A percentile compares a stretch with the other conserved stretches of the same genome.
Evolutionary conservation across 2,329 filamentous ascomycete genomes (phyloP).

Genomic region (Pseudocercospora crystallina): DNA sequence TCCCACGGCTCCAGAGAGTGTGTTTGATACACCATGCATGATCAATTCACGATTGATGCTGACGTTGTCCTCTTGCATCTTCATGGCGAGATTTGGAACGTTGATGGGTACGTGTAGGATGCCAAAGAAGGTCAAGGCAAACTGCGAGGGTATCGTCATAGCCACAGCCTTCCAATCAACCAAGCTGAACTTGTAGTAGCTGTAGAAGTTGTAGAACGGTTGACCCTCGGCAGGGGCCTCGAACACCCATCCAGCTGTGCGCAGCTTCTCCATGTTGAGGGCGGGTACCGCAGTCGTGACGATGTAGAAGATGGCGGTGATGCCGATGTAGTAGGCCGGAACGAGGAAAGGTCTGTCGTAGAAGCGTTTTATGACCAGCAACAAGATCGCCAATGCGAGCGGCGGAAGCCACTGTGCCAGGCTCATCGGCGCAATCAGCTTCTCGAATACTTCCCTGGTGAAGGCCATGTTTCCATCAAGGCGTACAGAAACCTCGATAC

Average conservation of each 20-base stretch:
- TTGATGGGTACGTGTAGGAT: constrained; percentile 98
- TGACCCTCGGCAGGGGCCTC: constrained; percentile 78
- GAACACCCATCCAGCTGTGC: constrained; percentile 85
- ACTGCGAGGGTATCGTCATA: constrained; percentile 90
- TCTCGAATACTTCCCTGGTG: constrained; percentile 70
- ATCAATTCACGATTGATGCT: constrained; percentile 88
- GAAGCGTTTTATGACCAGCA: constrained; percentile 75
- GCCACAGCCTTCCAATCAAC: constrained; percentile 80
- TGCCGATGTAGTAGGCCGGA: constrained; percentile 78
- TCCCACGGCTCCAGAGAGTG: constrained; percentile 78
- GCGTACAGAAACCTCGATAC: constrained; percentile 87
- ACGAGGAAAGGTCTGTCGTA: constrained; percentile 81
- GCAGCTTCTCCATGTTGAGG: constrained; percentile 66
- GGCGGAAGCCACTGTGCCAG: constrained; percentile 81
- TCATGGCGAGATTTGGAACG: constrained; percentile 86
- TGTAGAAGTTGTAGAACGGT: constrained; percentile 98
- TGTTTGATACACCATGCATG: constrained; percentile 90
- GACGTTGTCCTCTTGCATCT: constrained; percentile 87
- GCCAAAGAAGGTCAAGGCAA: constrained; percentile 95
- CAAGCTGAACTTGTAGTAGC: constrained; percentile 65
- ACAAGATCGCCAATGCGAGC: constrained; percentile 69
- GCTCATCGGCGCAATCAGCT: constrained; percentile 71
- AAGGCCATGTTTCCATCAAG: constrained; percentile 84
- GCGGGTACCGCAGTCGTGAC: constrained; percentile 69
- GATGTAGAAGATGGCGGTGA: constrained; percentile 76